These are phyloP conservation scores for Cymbopogon flexuosus DNA, from an alignment of 202 grass and related monocot genomes.

Conservation along the genomic window DNA sequence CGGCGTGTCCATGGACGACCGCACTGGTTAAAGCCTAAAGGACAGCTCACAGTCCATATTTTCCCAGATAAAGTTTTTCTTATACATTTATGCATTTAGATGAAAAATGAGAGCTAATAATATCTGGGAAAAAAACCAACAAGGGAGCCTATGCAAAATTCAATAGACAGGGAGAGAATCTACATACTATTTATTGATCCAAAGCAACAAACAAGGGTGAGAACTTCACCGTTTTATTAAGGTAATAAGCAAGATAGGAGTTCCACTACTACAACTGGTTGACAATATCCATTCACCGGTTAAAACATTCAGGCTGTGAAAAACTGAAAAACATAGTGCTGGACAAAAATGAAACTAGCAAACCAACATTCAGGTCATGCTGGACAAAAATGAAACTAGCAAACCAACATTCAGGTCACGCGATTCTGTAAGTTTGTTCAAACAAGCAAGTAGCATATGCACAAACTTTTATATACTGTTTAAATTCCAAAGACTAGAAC, in stretches of 20 bases:
- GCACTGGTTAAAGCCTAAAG: too few species aligned
- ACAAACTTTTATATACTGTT: background rate
- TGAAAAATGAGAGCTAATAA: background rate
- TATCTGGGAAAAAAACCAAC: background rate
- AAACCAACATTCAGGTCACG: background rate
- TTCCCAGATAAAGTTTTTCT: too few species aligned
- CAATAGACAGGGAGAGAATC: background rate
- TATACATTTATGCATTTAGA: too few species aligned
- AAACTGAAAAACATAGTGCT: background rate
- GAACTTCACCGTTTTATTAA: background rate
- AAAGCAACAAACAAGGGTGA: background rate
- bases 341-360: background rate
- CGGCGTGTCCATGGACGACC: too few species aligned
- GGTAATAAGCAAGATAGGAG: background rate
- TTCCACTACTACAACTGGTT: background rate
- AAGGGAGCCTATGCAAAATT: background rate
- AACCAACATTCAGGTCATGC: background rate
- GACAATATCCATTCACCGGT: background rate
- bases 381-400: too few species aligned
- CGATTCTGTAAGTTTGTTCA: background rate
- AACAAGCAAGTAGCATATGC: background rate
- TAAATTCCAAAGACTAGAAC: constrained; percentile 30
- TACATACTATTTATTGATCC: background rate
- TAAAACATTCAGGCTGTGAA: background rate
- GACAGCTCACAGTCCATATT: too few species aligned